These are phyloP conservation scores for Ajuga chamaepitys DNA, from an alignment of 257 asterid species.

Conservation along the genomic window DNA sequence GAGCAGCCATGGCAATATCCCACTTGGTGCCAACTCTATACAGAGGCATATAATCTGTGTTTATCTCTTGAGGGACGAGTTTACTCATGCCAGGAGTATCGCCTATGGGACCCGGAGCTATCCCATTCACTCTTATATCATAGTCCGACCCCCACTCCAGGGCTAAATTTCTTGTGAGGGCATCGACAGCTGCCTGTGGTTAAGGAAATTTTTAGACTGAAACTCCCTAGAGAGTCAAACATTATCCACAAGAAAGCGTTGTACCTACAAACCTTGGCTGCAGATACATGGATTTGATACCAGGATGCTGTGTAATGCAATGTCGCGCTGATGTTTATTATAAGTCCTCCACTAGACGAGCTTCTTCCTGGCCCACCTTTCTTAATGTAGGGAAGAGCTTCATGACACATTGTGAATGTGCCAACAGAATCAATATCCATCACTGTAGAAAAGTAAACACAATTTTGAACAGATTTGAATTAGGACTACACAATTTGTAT, in stretches of 20 bases:
- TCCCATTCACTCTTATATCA: conserved; percentile 77
- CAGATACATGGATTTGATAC: conserved; percentile 89
- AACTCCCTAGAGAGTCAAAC: background rate
- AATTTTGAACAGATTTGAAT: too few relatives aligned
- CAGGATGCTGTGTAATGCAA: conserved; percentile 88
- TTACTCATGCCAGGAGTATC: conserved; percentile 73
- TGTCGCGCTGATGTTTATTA: conserved; percentile 83
- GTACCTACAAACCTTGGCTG: conserved; percentile 75
- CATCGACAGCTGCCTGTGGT: conserved; percentile 75
- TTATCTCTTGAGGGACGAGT: conserved; percentile 57
- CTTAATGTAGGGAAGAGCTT: conserved; percentile 62
- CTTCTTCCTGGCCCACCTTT: conserved; percentile 56
- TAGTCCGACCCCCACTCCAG: conserved; percentile 91
- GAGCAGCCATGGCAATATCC: conserved; percentile 93
- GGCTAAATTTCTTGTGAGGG: conserved; percentile 75
- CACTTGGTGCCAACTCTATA: conserved; percentile 75
- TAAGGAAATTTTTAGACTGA: background rate
- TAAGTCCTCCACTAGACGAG: conserved; percentile 62
- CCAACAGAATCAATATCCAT: conserved; percentile 92
- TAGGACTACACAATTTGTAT: too few relatives aligned
- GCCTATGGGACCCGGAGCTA: conserved; percentile 88
- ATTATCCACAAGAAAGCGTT: background rate
- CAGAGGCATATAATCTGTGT: conserved; percentile 42
- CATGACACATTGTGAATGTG: conserved; percentile 86
- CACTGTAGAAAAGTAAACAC: conserved; percentile 53